Evolutionary conservation across 1,284 basidiomycete genomes (phyloP).

Genomic region (Apiotrichum gamsii): DNA sequence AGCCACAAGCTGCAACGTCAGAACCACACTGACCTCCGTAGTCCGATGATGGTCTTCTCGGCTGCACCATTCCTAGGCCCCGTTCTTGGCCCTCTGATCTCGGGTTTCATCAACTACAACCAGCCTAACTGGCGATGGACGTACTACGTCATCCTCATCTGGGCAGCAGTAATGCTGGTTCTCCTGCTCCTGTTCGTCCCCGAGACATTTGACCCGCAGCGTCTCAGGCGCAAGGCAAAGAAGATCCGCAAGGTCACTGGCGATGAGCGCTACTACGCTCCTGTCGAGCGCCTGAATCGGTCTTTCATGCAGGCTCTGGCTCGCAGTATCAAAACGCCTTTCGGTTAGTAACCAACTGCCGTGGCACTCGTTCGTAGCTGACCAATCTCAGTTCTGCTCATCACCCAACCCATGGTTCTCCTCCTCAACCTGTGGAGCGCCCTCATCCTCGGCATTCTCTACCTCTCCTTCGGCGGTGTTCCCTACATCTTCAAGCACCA

Average conservation of each 20-base stretch:
- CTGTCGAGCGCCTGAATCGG: constrained; percentile 52
- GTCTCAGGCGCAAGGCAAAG: constrained; percentile 56
- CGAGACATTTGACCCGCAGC: constrained; percentile 66
- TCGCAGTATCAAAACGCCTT: constrained; percentile 60
- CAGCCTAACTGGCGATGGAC: constrained; percentile 67
- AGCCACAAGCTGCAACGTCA: too few relatives aligned
- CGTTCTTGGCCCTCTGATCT: constrained; percentile 53
- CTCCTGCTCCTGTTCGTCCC: constrained; percentile 55
- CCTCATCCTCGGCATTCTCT: constrained; percentile 66
- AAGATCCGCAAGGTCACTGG: constrained; percentile 53
- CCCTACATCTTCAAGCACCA: constrained; percentile 60
- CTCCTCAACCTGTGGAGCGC: constrained; percentile 59
- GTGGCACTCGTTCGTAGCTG: neutral
- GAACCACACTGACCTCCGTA: constrained; percentile 36
- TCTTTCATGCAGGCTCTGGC: constrained; percentile 52
- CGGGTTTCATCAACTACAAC: constrained; percentile 54
- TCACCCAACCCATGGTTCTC: constrained; percentile 68
- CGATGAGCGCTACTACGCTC: constrained; percentile 55
- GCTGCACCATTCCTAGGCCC: constrained; percentile 67
- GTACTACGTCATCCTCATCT: constrained; percentile 60
- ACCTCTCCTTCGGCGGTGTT: constrained; percentile 61
- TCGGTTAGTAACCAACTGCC: constrained; percentile 54
- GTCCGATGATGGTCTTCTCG: constrained; percentile 72
- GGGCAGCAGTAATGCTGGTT: constrained; percentile 45
- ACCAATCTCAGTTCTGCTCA: constrained; percentile 55